These are phyloP conservation scores for Eucommia ulmoides DNA, from an alignment of 257 asterid species.

Conservation along the genomic window DNA sequence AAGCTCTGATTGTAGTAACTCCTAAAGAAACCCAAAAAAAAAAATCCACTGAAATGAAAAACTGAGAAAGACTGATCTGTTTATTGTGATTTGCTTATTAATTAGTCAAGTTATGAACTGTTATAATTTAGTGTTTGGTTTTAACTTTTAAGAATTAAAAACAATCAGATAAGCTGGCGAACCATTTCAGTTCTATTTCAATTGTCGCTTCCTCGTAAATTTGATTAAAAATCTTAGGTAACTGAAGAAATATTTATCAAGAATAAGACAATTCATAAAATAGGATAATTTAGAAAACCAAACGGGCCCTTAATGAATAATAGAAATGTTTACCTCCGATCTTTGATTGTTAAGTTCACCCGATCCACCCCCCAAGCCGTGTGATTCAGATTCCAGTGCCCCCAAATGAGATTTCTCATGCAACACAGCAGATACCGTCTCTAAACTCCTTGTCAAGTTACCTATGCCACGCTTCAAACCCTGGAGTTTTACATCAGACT, in stretches of 20 bases:
- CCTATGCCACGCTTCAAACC: slow-evolving; percentile 72
- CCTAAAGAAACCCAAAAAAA: slow-evolving; percentile 32
- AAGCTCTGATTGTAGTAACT: slow-evolving; percentile 46
- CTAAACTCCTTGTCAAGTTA: slow-evolving; percentile 38
- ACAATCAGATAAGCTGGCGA: too few relatives aligned
- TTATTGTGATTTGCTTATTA: too few relatives aligned
- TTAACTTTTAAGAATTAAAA: too few relatives aligned
- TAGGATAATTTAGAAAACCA: too few relatives aligned
- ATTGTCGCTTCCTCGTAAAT: too few relatives aligned
- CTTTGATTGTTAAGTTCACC: slow-evolving; percentile 19
- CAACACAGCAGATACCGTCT: slow-evolving; percentile 36
- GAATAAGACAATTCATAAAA: too few relatives aligned
- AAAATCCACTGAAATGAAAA: slow-evolving; percentile 2
- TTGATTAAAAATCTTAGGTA: too few relatives aligned
- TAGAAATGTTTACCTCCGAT: slow-evolving; percentile 65
- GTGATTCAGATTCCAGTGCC: slow-evolving; percentile 13
- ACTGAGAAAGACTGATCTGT: not conserved
- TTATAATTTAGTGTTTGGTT: too few relatives aligned
- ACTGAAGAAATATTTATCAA: too few relatives aligned
- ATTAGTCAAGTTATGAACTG: too few relatives aligned
- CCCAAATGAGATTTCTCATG: slow-evolving; percentile 40
- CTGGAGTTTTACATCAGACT: slow-evolving; percentile 83
- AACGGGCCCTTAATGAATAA: too few relatives aligned
- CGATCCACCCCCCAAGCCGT: slow-evolving; percentile 18
- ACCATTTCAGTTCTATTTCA: too few relatives aligned